Evolutionary conservation across 768 basidiomycete species (phyloP).

Genomic region (Calocybe gangraenosa): DNA sequence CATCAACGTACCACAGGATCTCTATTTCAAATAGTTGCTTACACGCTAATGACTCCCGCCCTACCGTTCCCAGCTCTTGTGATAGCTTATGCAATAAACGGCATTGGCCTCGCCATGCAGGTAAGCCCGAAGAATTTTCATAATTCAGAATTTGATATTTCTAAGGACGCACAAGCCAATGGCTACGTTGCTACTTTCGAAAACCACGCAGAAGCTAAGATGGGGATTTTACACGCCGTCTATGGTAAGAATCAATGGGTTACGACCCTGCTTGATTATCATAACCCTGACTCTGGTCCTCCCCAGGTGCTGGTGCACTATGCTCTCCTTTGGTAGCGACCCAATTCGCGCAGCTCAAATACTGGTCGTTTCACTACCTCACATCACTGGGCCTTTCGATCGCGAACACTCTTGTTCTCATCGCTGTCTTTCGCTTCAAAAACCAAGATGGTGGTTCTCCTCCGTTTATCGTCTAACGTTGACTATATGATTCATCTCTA

Average conservation of each 20-base stretch:
- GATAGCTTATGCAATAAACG: slow-evolving; percentile 28
- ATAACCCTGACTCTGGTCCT: not conserved
- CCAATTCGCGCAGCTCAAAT: slow-evolving; percentile 61
- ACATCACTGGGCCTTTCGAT: slow-evolving; percentile 64
- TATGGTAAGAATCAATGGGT: slow-evolving; percentile 46
- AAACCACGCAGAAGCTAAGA: slow-evolving; percentile 55
- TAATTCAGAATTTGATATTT: not conserved
- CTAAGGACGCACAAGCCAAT: slow-evolving; percentile 68
- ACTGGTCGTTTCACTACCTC: slow-evolving; percentile 81
- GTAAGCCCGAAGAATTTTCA: slow-evolving; percentile 15
- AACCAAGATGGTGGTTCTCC: slow-evolving; percentile 57
- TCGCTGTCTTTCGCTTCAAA: slow-evolving; percentile 62
- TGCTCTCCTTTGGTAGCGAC: slow-evolving; percentile 75
- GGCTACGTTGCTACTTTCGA: slow-evolving; percentile 61
- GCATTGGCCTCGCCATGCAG: slow-evolving; percentile 30
- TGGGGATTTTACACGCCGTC: slow-evolving; percentile 64
- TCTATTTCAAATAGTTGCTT: too few relatives aligned
- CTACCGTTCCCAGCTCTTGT: slow-evolving; percentile 44
- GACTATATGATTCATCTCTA: not conserved
- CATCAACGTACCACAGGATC: too few relatives aligned
- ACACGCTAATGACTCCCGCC: too few relatives aligned
- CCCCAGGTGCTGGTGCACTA: slow-evolving; percentile 59
- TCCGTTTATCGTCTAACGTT: not conserved
- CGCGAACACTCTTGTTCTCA: slow-evolving; percentile 47
- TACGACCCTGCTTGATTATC: not conserved